phyloP scores from a whole-genome alignment of 148 eudicot species.

The Persicaria tinctoria region DNA sequence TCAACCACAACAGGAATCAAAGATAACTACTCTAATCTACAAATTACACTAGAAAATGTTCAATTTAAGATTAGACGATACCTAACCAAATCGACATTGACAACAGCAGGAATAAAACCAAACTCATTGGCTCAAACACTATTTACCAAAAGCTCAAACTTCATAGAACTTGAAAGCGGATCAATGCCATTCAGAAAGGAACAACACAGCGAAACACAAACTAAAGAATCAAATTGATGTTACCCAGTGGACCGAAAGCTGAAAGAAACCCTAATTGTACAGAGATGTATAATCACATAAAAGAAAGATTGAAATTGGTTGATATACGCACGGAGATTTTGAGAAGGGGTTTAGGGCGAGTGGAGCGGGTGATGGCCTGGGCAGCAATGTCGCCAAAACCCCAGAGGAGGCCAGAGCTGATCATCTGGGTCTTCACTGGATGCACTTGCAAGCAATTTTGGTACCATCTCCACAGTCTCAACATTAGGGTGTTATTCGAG shows the following conservation, averaged over 20 bases:
- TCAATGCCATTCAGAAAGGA: no score
- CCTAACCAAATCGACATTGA: no score
- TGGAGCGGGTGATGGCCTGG: conserved; percentile 60
- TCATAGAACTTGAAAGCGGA: no score
- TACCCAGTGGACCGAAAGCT: no score
- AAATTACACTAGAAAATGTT: no score
- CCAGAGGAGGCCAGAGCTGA: conserved; percentile 90
- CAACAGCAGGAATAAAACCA: no score
- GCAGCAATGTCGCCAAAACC: conserved; percentile 87
- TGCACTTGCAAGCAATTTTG: conserved; percentile 73
- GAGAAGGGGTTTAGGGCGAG: conserved; percentile 22
- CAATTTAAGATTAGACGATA: no score
- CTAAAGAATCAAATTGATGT: background rate
- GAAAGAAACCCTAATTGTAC: background rate
- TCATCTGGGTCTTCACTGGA: conserved; percentile 87
- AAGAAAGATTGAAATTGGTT: background rate
- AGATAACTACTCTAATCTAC: background rate
- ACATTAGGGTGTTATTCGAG: no score
- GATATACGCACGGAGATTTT: conserved; percentile 27
- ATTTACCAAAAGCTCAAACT: no score
- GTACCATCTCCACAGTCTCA: conserved; percentile 87
- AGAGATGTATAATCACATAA: background rate
- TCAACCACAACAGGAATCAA: background rate
- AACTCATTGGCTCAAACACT: no score
- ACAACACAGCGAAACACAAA: background rate